Percentiles rank a stretch among this genome's conserved stretches.
phyloP scores from a whole-genome alignment of 1,284 basidiomycete species.

The Trametes hirsuta region DNA sequence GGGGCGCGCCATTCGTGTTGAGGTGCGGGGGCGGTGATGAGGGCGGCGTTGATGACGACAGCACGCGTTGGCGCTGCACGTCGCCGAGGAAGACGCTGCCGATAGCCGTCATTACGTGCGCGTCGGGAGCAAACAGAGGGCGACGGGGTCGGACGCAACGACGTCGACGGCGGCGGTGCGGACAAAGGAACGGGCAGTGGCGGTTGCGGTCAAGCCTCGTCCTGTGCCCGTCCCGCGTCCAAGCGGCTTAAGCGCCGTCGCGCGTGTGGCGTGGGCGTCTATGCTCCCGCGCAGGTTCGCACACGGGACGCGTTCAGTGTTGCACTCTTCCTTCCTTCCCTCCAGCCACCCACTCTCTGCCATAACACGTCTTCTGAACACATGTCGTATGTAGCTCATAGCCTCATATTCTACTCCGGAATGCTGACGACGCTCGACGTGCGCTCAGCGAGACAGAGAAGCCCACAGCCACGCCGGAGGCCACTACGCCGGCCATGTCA shows the following conservation, averaged over 20 bases:
- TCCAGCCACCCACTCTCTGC: slow-evolving; percentile 13
- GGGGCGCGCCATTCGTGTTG: slow-evolving; percentile 18
- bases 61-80: slow-evolving; percentile 59
- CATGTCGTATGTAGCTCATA: slow-evolving; percentile 21
- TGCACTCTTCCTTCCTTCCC: slow-evolving; percentile 7
- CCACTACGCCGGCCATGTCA: slow-evolving; percentile 27
- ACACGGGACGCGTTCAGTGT: slow-evolving; percentile 22
- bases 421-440: background rate
- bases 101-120: slow-evolving; percentile 51
- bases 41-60: slow-evolving; percentile 65
- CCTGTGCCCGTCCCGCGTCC: background rate
- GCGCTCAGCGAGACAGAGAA: slow-evolving; percentile 15
- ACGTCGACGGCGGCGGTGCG: slow-evolving; percentile 4
- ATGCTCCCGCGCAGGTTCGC: slow-evolving; percentile 6
- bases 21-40: slow-evolving; percentile 57
- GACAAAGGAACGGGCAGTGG: slow-evolving; percentile 1
- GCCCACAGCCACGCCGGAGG: slow-evolving; percentile 20
- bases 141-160: slow-evolving; percentile 3
- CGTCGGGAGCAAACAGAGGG: slow-evolving; percentile 1
- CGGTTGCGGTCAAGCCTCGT: slow-evolving; percentile 1
- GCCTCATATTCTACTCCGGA: background rate
- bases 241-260: background rate
- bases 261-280: slow-evolving; percentile 18
- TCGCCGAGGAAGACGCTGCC: slow-evolving; percentile 81
- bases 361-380: background rate